phyloP scores from a whole-genome alignment of 1,284 basidiomycete genomes.

The Coniferiporia weirii region DNA sequence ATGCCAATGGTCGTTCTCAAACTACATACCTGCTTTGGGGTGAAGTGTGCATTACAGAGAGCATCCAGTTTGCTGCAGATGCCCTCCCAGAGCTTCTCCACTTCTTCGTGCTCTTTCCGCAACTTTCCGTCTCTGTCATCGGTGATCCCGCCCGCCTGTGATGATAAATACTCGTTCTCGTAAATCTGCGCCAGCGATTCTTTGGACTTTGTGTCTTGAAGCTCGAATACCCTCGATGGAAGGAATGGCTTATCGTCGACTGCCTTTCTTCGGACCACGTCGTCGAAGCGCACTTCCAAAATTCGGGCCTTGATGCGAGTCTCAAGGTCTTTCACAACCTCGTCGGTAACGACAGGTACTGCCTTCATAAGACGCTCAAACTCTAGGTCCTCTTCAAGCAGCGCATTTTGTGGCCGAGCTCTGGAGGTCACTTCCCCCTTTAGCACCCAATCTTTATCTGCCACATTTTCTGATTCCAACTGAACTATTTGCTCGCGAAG shows the following conservation, averaged over 20 bases:
- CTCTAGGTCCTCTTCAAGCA: slow-evolving; percentile 92
- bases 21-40: slow-evolving; percentile 80
- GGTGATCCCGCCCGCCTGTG: slow-evolving; percentile 47
- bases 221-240: slow-evolving; percentile 84
- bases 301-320: slow-evolving; percentile 91
- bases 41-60: slow-evolving; percentile 91
- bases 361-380: slow-evolving; percentile 89
- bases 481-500: slow-evolving; percentile 64
- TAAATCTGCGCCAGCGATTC: slow-evolving; percentile 96
- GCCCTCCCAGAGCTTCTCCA: slow-evolving; percentile 78
- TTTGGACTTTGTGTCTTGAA: slow-evolving; percentile 83
- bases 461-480: slow-evolving; percentile 69
- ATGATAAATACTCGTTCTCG: slow-evolving; percentile 84
- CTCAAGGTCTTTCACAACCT: slow-evolving; percentile 79
- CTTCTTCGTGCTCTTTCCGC: slow-evolving; percentile 83
- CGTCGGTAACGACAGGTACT: slow-evolving; percentile 88
- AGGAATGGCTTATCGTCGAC: slow-evolving; percentile 85
- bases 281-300: slow-evolving; percentile 84
- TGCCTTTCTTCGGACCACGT: slow-evolving; percentile 78
- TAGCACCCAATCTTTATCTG: slow-evolving; percentile 81
- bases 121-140: slow-evolving; percentile 90
- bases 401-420: slow-evolving; percentile 83
- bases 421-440: slow-evolving; percentile 86
- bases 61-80: slow-evolving; percentile 92
- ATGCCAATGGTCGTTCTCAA: slow-evolving; percentile 11